phyloP scores from a whole-genome alignment of 768 basidiomycete genomes.

The Termitomyces sp. region DNA sequence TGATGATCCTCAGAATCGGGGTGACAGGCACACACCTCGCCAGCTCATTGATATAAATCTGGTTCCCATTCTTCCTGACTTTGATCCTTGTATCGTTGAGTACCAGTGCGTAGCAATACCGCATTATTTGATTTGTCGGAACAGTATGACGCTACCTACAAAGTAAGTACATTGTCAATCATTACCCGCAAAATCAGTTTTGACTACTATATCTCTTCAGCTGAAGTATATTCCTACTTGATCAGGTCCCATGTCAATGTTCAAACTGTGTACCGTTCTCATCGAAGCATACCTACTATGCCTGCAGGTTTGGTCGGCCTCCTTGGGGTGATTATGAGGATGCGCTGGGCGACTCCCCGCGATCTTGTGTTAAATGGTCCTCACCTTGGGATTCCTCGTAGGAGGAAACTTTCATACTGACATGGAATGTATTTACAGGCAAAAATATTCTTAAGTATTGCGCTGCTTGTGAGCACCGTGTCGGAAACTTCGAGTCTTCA shows the following conservation, averaged over 20 bases:
- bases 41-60: slow-evolving; percentile 57
- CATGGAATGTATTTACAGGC: slow-evolving; percentile 46
- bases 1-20: slow-evolving; percentile 65
- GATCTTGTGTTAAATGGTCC: slow-evolving; percentile 65
- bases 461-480: no score
- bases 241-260: slow-evolving; percentile 17
- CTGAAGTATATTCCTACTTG: slow-evolving; percentile 64
- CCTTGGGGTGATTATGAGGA: slow-evolving; percentile 53
- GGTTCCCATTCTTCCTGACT: slow-evolving; percentile 62
- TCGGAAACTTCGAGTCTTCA: no score
- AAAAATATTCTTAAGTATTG: neutral
- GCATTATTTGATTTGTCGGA: slow-evolving; percentile 53
- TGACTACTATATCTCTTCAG: slow-evolving; percentile 19
- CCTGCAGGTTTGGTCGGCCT: slow-evolving; percentile 49
- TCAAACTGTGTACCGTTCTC: neutral
- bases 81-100: slow-evolving; percentile 57
- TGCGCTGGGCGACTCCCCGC: slow-evolving; percentile 59
- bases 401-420: slow-evolving; percentile 50
- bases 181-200: neutral
- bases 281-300: slow-evolving; percentile 10
- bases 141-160: slow-evolving; percentile 53
- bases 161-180: slow-evolving; percentile 28
- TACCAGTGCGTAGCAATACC: slow-evolving; percentile 30
- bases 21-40: slow-evolving; percentile 41
- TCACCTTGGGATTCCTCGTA: slow-evolving; percentile 50